phyloP scores from a whole-genome alignment of 805 yeast species.

The Kluyveromyces siamensis region DNA sequence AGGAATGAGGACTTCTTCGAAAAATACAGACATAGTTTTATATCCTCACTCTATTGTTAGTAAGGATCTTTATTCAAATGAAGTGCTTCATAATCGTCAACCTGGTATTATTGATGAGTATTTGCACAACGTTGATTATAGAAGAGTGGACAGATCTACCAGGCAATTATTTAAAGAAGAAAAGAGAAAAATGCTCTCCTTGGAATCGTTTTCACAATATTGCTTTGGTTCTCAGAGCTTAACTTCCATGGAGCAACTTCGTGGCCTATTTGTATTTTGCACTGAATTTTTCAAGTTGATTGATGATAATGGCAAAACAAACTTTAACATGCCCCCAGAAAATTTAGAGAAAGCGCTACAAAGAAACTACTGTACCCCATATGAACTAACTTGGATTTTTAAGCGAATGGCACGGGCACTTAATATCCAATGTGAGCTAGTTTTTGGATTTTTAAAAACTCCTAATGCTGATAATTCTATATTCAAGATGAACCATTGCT shows the following conservation, averaged over 20 bases:
- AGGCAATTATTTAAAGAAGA: conserved; percentile 24
- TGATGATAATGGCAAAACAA: conserved; percentile 29
- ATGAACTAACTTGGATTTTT: conserved; percentile 70
- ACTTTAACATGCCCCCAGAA: conserved; percentile 30
- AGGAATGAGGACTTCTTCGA: conserved; percentile 51
- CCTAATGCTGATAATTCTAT: conserved; percentile 48
- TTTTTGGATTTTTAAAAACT: conserved; percentile 74
- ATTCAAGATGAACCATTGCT: conserved; percentile 66
- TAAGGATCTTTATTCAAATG: conserved; percentile 40
- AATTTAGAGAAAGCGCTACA: conserved; percentile 35
- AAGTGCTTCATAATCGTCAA: conserved; percentile 27
- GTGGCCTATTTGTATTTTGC: conserved; percentile 58
- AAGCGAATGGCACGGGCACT: conserved; percentile 62
- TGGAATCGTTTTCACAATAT: conserved; percentile 46
- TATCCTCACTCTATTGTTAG: conserved; percentile 49
- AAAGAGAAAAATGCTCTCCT: conserved; percentile 35
- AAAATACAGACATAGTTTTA: conserved; percentile 50
- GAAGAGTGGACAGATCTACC: conserved; percentile 37
- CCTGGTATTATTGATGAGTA: conserved; percentile 25
- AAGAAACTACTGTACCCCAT: conserved; percentile 49
- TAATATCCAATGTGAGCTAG: conserved; percentile 64
- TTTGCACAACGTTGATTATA: conserved; percentile 25
- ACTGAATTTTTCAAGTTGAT: conserved; percentile 47
- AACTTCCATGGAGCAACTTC: conserved; percentile 47
- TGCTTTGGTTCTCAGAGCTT: conserved; percentile 44